Conservation (phyloP, 2,329 filamentous ascomycete genomes). For the Botrytis byssoidea region DNA sequence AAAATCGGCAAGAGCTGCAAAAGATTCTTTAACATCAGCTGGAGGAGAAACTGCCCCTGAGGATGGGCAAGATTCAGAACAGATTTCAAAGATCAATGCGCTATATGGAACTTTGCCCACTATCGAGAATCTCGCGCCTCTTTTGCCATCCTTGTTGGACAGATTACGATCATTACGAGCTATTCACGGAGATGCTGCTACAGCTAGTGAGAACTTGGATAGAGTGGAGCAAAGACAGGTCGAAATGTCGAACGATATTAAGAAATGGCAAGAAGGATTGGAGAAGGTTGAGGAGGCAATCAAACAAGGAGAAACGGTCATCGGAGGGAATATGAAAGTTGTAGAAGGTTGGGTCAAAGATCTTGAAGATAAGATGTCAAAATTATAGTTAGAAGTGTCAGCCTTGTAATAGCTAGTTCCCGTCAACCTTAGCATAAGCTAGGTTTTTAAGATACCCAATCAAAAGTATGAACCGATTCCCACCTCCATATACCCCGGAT, state of each 20-base stretch:
- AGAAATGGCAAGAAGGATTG: conserved; percentile 80
- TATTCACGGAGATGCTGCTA: conserved; percentile 83
- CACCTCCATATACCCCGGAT: conserved; percentile 6
- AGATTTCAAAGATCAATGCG: conserved; percentile 83
- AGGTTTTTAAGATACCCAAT: conserved; percentile 20
- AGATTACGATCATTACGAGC: conserved; percentile 78
- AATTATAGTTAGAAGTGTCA: conserved; percentile 36
- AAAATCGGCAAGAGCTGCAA: conserved; percentile 59
- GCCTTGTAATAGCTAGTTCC: conserved; percentile 11
- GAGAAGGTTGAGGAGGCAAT: conserved; percentile 76
- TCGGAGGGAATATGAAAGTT: conserved; percentile 78
- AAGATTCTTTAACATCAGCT: conserved; percentile 54
- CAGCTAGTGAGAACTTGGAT: conserved; percentile 73
- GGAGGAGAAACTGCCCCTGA: conserved; percentile 41
- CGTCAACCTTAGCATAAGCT: neutral
- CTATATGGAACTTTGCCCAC: conserved; percentile 86
- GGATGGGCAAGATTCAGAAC: conserved; percentile 61
- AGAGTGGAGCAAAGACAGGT: conserved; percentile 75
- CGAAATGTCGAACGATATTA: conserved; percentile 80
- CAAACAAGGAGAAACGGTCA: conserved; percentile 63
- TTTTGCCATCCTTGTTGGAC: conserved; percentile 82
- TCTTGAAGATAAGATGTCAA: conserved; percentile 73
- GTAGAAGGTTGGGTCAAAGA: conserved; percentile 88
- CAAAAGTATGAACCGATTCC: conserved; percentile 10
- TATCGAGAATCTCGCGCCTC: conserved; percentile 80